Conservation (phyloP, 352 stramenopile genomes). For the Phytopythium litorale region DNA sequence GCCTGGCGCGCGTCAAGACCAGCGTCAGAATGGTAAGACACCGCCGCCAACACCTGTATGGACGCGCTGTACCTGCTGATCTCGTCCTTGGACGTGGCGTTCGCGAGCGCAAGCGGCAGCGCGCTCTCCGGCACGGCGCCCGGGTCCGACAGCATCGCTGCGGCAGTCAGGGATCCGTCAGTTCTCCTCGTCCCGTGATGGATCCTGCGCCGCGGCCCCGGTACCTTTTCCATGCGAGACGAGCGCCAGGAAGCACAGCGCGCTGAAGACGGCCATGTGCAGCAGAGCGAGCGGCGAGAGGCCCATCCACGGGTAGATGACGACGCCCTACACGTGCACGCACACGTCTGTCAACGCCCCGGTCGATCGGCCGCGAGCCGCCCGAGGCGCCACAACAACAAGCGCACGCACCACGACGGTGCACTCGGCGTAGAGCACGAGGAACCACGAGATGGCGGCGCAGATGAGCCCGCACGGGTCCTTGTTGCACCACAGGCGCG, state of each 20-base stretch:
- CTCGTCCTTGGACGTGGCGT: conserved; percentile 70
- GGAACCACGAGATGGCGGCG: conserved; percentile 86
- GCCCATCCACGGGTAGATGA: conserved; percentile 91
- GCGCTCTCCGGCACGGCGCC: conserved; percentile 95
- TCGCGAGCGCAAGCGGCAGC: conserved; percentile 72
- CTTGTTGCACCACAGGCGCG: conserved; percentile 87
- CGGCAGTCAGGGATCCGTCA: neutral
- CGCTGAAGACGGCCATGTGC: conserved; percentile 64
- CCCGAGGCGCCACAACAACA: neutral
- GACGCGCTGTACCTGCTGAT: conserved; percentile 35
- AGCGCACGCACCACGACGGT: conserved; percentile 69
- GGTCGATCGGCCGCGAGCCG: neutral
- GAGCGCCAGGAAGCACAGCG: conserved; percentile 87
- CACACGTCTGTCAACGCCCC: neutral
- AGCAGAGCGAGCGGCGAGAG: conserved; percentile 61
- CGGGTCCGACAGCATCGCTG: conserved; percentile 97
- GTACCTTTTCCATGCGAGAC: conserved; percentile 92
- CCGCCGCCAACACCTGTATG: neutral
- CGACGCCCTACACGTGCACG: conserved; percentile 45
- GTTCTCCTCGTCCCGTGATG: neutral
- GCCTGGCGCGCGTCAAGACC: conserved; percentile 13
- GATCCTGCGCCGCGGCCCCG: neutral
- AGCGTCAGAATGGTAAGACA: neutral
- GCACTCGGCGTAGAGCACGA: conserved; percentile 90
- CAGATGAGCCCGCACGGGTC: conserved; percentile 91